Evolutionary conservation across 345 rosid species (phyloP).

Genomic region (Arabidopsis suecica): DNA sequence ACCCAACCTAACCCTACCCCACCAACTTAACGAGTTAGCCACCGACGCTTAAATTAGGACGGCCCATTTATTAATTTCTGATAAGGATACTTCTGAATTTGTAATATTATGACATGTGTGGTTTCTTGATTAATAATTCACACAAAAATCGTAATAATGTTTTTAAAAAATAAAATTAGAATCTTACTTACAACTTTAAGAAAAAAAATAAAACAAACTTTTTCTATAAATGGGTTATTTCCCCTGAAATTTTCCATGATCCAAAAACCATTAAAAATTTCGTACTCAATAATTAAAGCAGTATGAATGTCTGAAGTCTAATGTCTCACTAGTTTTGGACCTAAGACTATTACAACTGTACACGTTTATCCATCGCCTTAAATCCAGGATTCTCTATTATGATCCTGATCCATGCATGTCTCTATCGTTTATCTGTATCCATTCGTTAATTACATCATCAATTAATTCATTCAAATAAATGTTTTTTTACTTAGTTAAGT

Average conservation of each 20-base stretch:
- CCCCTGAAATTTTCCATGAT: background rate
- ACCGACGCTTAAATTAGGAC: conserved; percentile 40
- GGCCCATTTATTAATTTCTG: conserved; percentile 27
- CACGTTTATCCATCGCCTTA: conserved; percentile 2
- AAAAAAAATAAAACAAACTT: background rate
- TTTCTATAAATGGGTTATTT: background rate
- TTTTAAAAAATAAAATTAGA: no score
- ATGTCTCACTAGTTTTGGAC: conserved; percentile 8
- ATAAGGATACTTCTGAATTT: background rate
- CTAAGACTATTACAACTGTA: background rate
- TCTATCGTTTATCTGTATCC: conserved; percentile 25
- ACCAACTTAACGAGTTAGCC: conserved; percentile 13
- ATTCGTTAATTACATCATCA: background rate
- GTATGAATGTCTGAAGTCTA: conserved; percentile 1
- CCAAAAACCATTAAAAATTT: background rate
- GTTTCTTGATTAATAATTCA: background rate
- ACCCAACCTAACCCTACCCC: conserved; percentile 39
- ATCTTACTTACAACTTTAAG: background rate
- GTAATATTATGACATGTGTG: background rate
- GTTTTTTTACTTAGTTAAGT: background rate
- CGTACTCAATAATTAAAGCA: background rate
- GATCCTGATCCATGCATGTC: conserved; percentile 21
- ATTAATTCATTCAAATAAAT: background rate
- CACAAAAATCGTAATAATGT: background rate
- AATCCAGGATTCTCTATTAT: background rate